phyloP scores from a whole-genome alignment of 495 filamentous ascomycete genomes.

The Trypethelium eluteriae region DNA sequence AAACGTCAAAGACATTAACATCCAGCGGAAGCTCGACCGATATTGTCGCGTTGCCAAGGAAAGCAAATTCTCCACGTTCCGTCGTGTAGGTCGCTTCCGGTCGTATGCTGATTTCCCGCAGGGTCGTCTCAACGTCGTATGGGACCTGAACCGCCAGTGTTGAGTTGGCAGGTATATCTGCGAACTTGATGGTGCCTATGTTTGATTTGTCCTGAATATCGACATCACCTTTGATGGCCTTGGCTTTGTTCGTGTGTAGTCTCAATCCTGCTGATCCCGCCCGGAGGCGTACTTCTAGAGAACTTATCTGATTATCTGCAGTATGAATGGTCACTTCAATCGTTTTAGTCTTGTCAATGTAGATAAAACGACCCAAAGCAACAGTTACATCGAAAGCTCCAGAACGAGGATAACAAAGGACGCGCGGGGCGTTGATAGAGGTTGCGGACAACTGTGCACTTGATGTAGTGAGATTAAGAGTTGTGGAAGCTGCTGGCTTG shows the following conservation, averaged over 20 bases:
- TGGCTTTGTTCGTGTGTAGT: slow-evolving; percentile 65
- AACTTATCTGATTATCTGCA: slow-evolving; percentile 68
- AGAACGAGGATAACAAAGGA: slow-evolving; percentile 46
- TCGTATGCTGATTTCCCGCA: slow-evolving; percentile 62
- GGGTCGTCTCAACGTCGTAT: slow-evolving; percentile 75
- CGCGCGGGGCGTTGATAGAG: slow-evolving; percentile 36
- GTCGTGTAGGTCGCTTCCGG: slow-evolving; percentile 75
- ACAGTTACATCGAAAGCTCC: slow-evolving; percentile 46
- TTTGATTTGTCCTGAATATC: slow-evolving; percentile 50
- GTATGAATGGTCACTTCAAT: slow-evolving; percentile 65
- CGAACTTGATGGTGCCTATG: slow-evolving; percentile 61
- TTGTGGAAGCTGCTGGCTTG: slow-evolving; percentile 29
- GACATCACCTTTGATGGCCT: slow-evolving; percentile 49
- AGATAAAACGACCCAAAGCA: slow-evolving; percentile 49
- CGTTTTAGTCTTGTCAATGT: slow-evolving; percentile 67
- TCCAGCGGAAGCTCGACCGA: slow-evolving; percentile 70
- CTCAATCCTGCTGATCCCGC: slow-evolving; percentile 82
- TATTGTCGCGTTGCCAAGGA: slow-evolving; percentile 54
- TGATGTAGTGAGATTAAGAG: slow-evolving; percentile 32
- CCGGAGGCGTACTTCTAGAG: slow-evolving; percentile 62
- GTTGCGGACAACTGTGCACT: slow-evolving; percentile 33
- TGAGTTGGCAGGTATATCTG: slow-evolving; percentile 42
- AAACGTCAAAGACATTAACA: slow-evolving; percentile 94
- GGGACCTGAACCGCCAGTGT: slow-evolving; percentile 60
- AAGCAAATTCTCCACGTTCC: slow-evolving; percentile 61